Evolutionary conservation across 2,329 filamentous ascomycete species (phyloP), one percentile per base, ranked within the genome.

Genomic region (Mycocentrospora acerina): DNA sequence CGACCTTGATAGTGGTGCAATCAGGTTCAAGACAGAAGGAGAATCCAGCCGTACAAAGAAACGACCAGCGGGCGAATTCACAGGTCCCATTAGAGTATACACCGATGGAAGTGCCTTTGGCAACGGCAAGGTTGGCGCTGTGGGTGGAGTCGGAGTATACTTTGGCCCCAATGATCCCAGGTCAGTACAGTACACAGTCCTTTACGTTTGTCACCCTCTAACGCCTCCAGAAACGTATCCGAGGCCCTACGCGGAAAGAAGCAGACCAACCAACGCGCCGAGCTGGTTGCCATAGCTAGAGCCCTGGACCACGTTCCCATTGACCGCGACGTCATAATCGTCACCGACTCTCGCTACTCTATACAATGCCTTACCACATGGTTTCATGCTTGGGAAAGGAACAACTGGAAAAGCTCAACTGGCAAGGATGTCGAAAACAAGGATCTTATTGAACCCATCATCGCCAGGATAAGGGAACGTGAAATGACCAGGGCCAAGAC

Each of bases 191-290:
- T n/a, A 2, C 12, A 16, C 7, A 31, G 14, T 8, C 5, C 5
- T 22, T 31, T 40, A 37, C 14, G 6, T 13, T 9, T 4, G 8
- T 29, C n/a, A 5, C 7, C 8, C 6, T 13, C 37, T 54, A 15
- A 47, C 37, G 22, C 29, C n/a, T 9, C 29, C 57, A 83, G 81
- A 52, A 86, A 86, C 57, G 69, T 95, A 16, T 88, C 87, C 10
- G 90, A 94, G 67, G 81, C 83, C 4, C 78, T 96, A 2, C 69
- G 76, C 35, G 89, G 89, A 34, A 73, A 77, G 12, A 75, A 77
- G 8, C 93, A 97, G 69, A 97, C 93, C 1, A 98, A 98, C 64
- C 89, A 97, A 66, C 86, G 93, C 3, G 93, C 91, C n/a, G 93
- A 98, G 71, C 75, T 98, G 42, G 90, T 87, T 16, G 93, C 90